These are phyloP conservation scores for Plasmodium chabaudi DNA, from an alignment of 169 alveolate species.

Conservation along the genomic window DNA sequence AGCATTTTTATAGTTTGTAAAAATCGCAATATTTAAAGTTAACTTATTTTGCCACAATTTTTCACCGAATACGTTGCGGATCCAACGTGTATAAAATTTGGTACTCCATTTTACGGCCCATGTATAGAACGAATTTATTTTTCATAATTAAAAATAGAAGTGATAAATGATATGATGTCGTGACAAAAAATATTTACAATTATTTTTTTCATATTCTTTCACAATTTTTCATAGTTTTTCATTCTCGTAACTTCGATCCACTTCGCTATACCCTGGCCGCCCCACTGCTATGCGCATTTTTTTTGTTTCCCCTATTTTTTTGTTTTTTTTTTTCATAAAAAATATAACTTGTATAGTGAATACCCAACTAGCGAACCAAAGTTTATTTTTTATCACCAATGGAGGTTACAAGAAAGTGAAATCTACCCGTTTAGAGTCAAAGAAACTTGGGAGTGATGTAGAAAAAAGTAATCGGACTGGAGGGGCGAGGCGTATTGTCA, in stretches of 20 bases:
- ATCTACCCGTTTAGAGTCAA: not conserved
- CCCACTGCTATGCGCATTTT: not conserved
- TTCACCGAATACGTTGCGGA: no score
- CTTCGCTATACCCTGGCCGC: not conserved
- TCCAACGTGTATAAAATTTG: no score
- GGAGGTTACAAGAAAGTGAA: not conserved
- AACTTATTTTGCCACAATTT: no score
- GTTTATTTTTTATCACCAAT: not conserved
- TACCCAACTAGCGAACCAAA: not conserved
- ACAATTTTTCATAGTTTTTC: no score
- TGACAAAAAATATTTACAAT: no score
- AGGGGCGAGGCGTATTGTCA: no score
- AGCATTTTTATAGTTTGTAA: no score
- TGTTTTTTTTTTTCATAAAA: not conserved
- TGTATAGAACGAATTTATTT: no score
- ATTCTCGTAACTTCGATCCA: not conserved
- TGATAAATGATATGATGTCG: no score
- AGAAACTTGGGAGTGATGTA: not conserved
- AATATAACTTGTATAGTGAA: constrained; percentile 3
- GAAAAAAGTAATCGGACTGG: not conserved
- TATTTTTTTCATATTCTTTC: no score
- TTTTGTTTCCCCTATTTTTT: constrained; percentile 20
- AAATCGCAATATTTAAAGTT: no score
- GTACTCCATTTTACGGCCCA: no score
- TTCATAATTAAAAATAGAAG: not conserved